Evolutionary conservation across 768 basidiomycete genomes (phyloP).

Genomic region (Stropharia rugosoannulata): DNA sequence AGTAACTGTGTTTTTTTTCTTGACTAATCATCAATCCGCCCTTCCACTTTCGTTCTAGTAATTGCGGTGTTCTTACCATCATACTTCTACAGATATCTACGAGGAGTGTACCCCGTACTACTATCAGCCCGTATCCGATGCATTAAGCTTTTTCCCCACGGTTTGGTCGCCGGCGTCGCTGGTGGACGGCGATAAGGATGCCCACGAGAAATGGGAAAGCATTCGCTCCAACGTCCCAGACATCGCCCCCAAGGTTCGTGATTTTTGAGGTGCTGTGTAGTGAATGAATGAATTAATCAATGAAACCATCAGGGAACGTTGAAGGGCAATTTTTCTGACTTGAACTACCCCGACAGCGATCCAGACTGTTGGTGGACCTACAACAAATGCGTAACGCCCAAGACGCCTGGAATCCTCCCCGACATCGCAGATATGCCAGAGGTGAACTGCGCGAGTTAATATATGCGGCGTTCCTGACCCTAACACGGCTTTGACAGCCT

Average conservation of each 20-base stretch:
- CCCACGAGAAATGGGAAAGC: constrained; percentile 38
- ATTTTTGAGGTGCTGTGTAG: not conserved
- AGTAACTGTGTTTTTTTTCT: no score
- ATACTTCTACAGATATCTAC: constrained; percentile 3
- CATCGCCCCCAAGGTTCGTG: constrained; percentile 41
- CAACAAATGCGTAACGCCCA: constrained; percentile 45
- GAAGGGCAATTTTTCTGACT: constrained; percentile 27
- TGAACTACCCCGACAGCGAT: constrained; percentile 39
- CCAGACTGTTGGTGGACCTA: constrained; percentile 56
- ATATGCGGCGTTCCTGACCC: not conserved
- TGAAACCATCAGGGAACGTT: constrained; percentile 17
- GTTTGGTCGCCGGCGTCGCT: constrained; percentile 45
- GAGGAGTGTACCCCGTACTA: constrained; percentile 43
- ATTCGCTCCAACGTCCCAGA: constrained; percentile 47
- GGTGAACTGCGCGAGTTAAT: constrained; percentile 21
- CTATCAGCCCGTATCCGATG: constrained; percentile 33
- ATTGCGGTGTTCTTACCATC: no score
- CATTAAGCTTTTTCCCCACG: constrained; percentile 38
- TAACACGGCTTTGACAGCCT: constrained; percentile 32
- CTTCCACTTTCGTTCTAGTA: no score
- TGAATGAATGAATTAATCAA: not conserved
- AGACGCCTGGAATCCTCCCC: constrained; percentile 37
- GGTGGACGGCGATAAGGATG: constrained; percentile 39
- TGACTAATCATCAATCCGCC: no score
- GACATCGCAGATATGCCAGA: constrained; percentile 51